Evolutionary conservation across 2,329 filamentous ascomycete genomes (phyloP).

Genomic region (Phialophora tarda): DNA sequence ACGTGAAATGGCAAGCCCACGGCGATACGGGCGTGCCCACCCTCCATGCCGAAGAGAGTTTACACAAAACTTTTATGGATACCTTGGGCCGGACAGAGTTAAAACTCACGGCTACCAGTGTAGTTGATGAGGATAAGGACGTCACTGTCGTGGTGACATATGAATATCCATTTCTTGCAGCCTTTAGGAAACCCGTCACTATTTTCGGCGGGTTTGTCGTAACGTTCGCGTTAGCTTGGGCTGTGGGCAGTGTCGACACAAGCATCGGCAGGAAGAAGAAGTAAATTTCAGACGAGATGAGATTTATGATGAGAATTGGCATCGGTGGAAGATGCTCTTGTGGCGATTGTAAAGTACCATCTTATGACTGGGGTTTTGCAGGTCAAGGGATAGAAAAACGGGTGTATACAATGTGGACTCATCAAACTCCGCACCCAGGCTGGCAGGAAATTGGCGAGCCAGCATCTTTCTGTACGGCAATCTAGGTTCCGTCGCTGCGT

Average conservation of each 20-base stretch:
- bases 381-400: background rate
- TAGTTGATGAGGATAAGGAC: slow-evolving; percentile 88
- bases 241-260: slow-evolving; percentile 77
- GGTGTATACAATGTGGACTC: background rate
- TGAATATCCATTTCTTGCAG: slow-evolving; percentile 75
- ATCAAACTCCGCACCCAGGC: background rate
- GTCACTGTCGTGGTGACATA: slow-evolving; percentile 73
- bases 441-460: background rate
- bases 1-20: slow-evolving; percentile 68
- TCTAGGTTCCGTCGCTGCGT: background rate
- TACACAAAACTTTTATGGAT: slow-evolving; percentile 92
- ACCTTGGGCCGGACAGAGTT: slow-evolving; percentile 86
- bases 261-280: slow-evolving; percentile 69
- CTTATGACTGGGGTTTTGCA: background rate
- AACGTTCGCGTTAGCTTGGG: slow-evolving; percentile 77
- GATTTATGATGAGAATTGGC: background rate
- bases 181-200: slow-evolving; percentile 83
- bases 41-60: slow-evolving; percentile 62
- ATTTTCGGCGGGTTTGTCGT: slow-evolving; percentile 74
- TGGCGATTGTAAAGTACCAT: background rate
- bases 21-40: slow-evolving; percentile 79
- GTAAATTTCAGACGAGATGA: slow-evolving; percentile 7
- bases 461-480: background rate
- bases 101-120: slow-evolving; percentile 78
- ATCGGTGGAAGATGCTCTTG: background rate